Conservation (phyloP, 768 basidiomycete genomes). For the Tulasnella sp. region DNA sequence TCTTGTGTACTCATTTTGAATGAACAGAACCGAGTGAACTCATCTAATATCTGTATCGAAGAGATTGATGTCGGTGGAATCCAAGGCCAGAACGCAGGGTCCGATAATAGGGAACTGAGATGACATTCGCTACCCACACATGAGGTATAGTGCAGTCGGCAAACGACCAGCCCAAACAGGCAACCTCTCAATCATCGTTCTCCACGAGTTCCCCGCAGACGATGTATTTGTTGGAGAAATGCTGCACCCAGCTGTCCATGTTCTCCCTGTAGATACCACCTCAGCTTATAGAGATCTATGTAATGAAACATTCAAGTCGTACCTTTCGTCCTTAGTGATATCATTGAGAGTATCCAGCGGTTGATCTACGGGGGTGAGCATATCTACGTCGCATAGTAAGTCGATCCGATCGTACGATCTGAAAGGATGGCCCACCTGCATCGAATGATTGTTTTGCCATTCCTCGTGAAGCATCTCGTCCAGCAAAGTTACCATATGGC, state of each 20-base stretch:
- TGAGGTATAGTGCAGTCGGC: no score
- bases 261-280: slow-evolving; percentile 51
- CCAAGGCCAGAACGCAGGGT: no score
- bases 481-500: slow-evolving; percentile 96
- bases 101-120: no score
- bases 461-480: slow-evolving; percentile 87
- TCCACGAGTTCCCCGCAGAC: slow-evolving; percentile 81
- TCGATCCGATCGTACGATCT: slow-evolving; percentile 1
- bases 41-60: no score
- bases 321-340: slow-evolving; percentile 74
- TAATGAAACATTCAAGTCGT: slow-evolving; percentile 24
- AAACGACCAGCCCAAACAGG: no score
- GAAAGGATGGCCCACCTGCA: slow-evolving; percentile 39
- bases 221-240: slow-evolving; percentile 88
- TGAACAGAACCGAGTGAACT: no score
- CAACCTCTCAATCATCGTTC: slow-evolving; percentile 36
- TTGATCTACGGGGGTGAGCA: slow-evolving; percentile 81
- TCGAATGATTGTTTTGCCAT: slow-evolving; percentile 99
- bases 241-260: slow-evolving; percentile 92
- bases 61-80: no score
- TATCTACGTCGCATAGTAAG: slow-evolving; percentile 41
- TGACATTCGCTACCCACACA: no score
- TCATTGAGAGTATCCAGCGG: slow-evolving; percentile 76
- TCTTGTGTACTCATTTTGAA: no score
- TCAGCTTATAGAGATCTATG: neutral